Evolutionary conservation across 106 monocot species (phyloP), one percentile per base, ranked within the genome.

Genomic region (Allium cepa): DNA sequence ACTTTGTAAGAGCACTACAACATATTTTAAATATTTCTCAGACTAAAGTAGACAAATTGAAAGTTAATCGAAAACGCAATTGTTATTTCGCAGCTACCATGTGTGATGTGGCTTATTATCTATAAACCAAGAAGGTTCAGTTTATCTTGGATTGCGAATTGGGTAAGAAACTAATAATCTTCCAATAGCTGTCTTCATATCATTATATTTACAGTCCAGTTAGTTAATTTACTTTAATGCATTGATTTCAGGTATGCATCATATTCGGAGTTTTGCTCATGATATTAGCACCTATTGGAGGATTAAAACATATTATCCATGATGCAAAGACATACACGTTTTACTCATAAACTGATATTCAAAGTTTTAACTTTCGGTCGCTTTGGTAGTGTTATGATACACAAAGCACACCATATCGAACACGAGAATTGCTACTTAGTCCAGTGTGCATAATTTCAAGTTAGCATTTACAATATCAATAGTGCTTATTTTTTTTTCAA

Each of bases 101-200:
- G 90, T 78, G 74, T 86, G 10, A 91, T 91, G 76, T 91, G 90
- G 90, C 79, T 86, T 15, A 58, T 73, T 11, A 62, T 91, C 70
- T 81, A 74, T 69, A 91, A 91, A 72, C 86, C 90, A 1, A 83
- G 18, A 56, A 73, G 72, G 69, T 91, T 79, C 66, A 75, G 86
- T 71, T 47, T 86, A 12, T 91, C 90, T 9, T 91, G 90, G 90
- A 60, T 71, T 3, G 73, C 47, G 4, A 91, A 91, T 45, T 91
- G 90, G 90, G 90, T 86, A 75, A 63, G 71, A 17, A 36, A 36
- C 36, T 36, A 36, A 0, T 1, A 36, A 36, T 36, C 36, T 36
- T 36, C 36, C 3, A 36, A 36, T 36, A 36, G 36, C 36, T 36
- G 5, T 36, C 36, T 36, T 36, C 36, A 36, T 36, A 1, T 36